Base-by-base conservation (phyloP, 495 filamentous ascomycete species). In the Terfezia boudieri region DNA sequence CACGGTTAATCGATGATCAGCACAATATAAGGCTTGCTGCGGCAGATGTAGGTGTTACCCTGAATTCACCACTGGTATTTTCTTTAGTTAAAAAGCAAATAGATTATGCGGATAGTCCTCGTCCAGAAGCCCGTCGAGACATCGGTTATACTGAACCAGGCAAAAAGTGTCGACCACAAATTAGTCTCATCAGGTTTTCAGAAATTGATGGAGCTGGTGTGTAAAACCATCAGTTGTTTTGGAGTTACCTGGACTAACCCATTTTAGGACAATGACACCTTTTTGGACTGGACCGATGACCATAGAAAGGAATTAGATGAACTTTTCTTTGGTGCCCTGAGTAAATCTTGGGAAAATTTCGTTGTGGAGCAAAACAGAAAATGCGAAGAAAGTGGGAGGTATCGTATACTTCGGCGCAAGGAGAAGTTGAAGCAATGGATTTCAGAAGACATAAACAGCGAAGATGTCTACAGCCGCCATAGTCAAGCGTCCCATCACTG, bases 101-200 rank as follows among this genome's bases (percentile, higher is more conserved):
- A 64, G 62, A 62, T 65, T 43, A 90, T 88, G 79, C 79, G 90
- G 37, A 84, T 93, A 53, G 76, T 95, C 55, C 74, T 96, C 2
- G 86, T 95, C 1, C 90, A 96, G 61, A 95, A 92, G 65, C 86
- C 87, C 0, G 73, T 79, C n/a, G 88, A 92, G 59, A 83, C 83
- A 23, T 72, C 80, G 1, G 70, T 71, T 1, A 71, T 95, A 36
- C 71, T 96, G 26, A 74, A 74, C 49, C 74, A 86, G 58, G 80
- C 77, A 6, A 76, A 82, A 55, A 70, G 70, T 1, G 70, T 72
- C 3, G 76, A 88, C n/a, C 81, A 89, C 57, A 71, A 77, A 52
- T 70, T 79, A 50, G 67, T 96, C n/a, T 75, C 76, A 6, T 71
- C 74, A 37, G 86, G 84, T 0, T 95, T 98, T 60, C 77, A 82